Evolutionary conservation across 2,329 filamentous ascomycete genomes (phyloP), one percentile per base, ranked within the genome.

Genomic region (Penicillium brevicompactum): DNA sequence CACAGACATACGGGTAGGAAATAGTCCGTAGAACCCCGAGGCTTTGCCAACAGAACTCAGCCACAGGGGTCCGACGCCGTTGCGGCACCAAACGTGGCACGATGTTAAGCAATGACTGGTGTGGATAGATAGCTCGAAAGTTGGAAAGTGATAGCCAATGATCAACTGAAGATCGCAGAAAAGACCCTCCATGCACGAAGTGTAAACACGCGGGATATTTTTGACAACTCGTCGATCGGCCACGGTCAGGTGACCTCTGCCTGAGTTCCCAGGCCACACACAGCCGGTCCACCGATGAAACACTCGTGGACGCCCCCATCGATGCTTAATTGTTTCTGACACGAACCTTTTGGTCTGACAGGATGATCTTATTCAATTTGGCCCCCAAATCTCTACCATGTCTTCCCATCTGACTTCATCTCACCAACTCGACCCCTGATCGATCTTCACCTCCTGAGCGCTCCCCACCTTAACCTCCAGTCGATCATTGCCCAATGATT

Each of bases 401-500:
- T 8, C 5, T 27, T 27, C 24, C 24, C 24, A 27, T 2, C 2
- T 37, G 24, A 34, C 6, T 14, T 37, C 24, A 27, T 27, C 24
- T 27, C 24, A 8, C 24, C 24, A 27, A 27, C 14, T 37, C 4
- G 6, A 46, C 47, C 52, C 47, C 42, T 54, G 41, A 51, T 27
- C 14, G 49, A 54, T 50, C 47, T 46, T 54, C 50, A 56, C 18
- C 53, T 54, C 58, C 53, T 57, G 47, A 59, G 53, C n/a, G 21
- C 27, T 48, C 40, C 47, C 53, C 46, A 54, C 48, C 57, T 40
- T 42, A 31, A 48, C 37, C 24, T 32, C 40, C 49, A 52, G 59
- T 49, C 61, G 61, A 64, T 65, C 62, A 50, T 59, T 62, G 44
- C 55, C 60, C 44, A 38, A 38, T 31, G n/a, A 30, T 54, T 44